These are phyloP conservation scores for Sphenostylis stenocarpa DNA, from an alignment of 306 rosid species.

Conservation along the genomic window DNA sequence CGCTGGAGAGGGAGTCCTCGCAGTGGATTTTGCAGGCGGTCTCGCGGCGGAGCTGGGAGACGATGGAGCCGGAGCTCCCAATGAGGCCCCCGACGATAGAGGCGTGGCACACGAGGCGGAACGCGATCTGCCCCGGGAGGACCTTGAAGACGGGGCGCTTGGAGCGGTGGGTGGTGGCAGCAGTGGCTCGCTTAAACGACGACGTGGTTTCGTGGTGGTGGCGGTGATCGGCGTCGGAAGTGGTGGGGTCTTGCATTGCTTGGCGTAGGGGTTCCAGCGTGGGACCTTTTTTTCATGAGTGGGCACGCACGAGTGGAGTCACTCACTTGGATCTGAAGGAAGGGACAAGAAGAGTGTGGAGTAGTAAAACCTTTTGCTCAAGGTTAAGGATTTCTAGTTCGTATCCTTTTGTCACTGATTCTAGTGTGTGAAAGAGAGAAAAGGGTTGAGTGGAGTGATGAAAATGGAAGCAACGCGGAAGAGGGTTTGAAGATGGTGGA, in stretches of 20 bases:
- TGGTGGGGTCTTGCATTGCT: conserved; percentile 42
- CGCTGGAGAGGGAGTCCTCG: conserved; percentile 30
- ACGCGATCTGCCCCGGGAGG: conserved; percentile 48
- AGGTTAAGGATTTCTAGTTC: neutral
- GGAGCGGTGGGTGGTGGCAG: neutral
- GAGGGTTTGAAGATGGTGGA: neutral
- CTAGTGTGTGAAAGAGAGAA: neutral
- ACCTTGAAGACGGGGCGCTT: conserved; percentile 37
- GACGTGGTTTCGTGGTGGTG: neutral
- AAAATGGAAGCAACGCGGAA: neutral
- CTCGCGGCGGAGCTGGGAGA: conserved; percentile 57
- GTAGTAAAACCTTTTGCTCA: too few species aligned
- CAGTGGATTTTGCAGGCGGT: conserved; percentile 57
- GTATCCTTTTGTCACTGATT: neutral
- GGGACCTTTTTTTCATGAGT: conserved; percentile 1
- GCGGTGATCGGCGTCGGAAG: conserved; percentile 15
- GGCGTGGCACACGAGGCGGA: conserved; percentile 51
- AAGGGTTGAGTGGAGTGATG: neutral
- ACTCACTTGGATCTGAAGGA: neutral
- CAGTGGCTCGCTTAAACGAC: neutral
- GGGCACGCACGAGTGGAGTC: neutral
- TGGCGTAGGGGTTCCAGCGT: neutral
- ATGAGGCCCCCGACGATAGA: conserved; percentile 50
- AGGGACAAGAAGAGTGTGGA: neutral
- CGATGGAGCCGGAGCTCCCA: conserved; percentile 47